A percentile compares a stretch with the other conserved stretches of the same genome.
Evolutionary conservation across 1,284 basidiomycete genomes (phyloP).

Genomic region (Trichosporon inkin): DNA sequence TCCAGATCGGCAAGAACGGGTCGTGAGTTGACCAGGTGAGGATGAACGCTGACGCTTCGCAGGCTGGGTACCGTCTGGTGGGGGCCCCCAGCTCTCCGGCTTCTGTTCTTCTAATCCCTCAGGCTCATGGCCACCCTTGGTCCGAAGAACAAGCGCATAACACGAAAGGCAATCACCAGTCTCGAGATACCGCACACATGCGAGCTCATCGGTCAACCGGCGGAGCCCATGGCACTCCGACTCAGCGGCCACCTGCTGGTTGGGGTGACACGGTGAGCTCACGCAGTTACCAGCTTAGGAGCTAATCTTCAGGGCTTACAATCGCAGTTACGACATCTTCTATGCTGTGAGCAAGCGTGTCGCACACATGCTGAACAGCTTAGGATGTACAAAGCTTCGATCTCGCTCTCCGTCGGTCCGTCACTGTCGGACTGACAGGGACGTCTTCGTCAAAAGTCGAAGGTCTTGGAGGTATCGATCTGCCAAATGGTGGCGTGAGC

Average conservation of each 20-base stretch:
- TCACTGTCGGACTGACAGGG: conserved; percentile 23
- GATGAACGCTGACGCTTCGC: neutral
- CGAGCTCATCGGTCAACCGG: conserved; percentile 68
- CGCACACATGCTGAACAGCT: neutral
- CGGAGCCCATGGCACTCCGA: conserved; percentile 77
- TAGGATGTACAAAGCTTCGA: conserved; percentile 39
- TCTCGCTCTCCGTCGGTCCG: conserved; percentile 27
- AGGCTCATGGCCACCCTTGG: conserved; percentile 87
- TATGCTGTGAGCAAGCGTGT: conserved; percentile 28
- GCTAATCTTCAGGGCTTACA: conserved; percentile 26
- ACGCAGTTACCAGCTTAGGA: conserved; percentile 59
- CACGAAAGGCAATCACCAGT: conserved; percentile 69
- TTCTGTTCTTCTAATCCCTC: neutral
- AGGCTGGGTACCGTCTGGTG: conserved; percentile 46
- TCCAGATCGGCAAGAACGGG: conserved; percentile 40
- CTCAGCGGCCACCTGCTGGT: conserved; percentile 81
- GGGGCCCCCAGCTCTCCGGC: conserved; percentile 8
- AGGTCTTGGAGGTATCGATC: conserved; percentile 26
- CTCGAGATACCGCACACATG: conserved; percentile 77
- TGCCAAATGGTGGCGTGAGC: conserved; percentile 35
- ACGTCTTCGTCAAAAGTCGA: conserved; percentile 7
- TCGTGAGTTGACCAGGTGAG: conserved; percentile 27
- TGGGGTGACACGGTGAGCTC: conserved; percentile 71
- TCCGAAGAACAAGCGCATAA: conserved; percentile 73
- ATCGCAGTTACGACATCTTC: conserved; percentile 39